phyloP scores from a whole-genome alignment of 2,329 filamentous ascomycete genomes.

The Colletotrichum sp. region DNA sequence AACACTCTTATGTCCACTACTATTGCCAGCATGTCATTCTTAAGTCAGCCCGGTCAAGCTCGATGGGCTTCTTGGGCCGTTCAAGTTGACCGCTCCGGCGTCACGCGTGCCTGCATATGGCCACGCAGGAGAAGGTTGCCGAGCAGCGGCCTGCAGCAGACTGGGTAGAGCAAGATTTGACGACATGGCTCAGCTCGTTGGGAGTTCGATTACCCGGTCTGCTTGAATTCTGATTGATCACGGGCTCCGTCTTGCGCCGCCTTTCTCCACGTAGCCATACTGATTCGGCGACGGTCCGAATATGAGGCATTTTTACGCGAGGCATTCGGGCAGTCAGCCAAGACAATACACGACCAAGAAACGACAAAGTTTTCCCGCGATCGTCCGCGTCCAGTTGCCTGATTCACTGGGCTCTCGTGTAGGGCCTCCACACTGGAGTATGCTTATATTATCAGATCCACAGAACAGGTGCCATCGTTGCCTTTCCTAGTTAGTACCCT shows the following conservation, averaged over 20 bases:
- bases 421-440: neutral
- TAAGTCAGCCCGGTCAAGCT: neutral
- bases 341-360: neutral
- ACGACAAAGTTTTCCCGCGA: neutral
- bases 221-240: neutral
- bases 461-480: neutral
- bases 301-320: slow-evolving; percentile 7
- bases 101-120: neutral
- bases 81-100: neutral
- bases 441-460: slow-evolving; percentile 2
- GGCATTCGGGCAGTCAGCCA: neutral
- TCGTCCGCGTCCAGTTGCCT: neutral
- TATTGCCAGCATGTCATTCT: neutral
- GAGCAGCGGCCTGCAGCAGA: neutral
- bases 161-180: neutral
- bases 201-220: neutral
- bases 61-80: neutral
- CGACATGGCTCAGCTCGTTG: neutral
- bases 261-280: neutral
- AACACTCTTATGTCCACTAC: neutral
- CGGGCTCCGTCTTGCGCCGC: neutral
- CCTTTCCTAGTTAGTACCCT: neutral
- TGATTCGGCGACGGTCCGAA: neutral
- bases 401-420: neutral
- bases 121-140: neutral